Conservation (phyloP, 768 basidiomycete genomes). For the Rossbeevera mucosa region DNA sequence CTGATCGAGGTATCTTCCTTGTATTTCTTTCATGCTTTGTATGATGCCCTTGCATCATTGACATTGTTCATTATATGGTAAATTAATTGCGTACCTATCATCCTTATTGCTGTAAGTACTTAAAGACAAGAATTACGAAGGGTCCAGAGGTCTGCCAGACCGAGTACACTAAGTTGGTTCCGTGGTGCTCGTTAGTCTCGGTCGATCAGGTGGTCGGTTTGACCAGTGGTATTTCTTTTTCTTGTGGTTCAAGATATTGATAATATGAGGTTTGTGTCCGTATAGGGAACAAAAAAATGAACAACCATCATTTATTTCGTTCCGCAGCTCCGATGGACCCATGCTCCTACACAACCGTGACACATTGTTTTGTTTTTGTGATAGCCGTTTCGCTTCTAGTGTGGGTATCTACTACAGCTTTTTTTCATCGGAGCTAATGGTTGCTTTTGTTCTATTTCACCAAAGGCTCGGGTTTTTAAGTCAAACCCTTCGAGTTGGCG, state of each 20-base stretch:
- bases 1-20: not conserved
- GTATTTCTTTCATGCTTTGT: not conserved
- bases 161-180: not conserved
- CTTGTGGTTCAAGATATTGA: not conserved
- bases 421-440: not conserved
- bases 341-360: not conserved
- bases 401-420: not conserved
- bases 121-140: not conserved
- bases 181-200: not conserved
- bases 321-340: not conserved
- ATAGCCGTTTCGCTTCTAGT: not conserved
- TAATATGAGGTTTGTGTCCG: not conserved
- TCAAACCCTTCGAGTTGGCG: not conserved
- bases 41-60: slow-evolving; percentile 2
- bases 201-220: not conserved
- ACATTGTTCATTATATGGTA: not conserved
- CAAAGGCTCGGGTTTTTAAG: not conserved
- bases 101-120: not conserved
- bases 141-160: not conserved
- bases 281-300: not conserved
- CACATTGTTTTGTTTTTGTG: not conserved
- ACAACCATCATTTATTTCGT: not conserved
- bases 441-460: not conserved
- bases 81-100: slow-evolving; percentile 1
- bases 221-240: not conserved